Evolutionary conservation across 2,329 filamentous ascomycete genomes (phyloP).

Genomic region (Purpureocillium takamizusanense): DNA sequence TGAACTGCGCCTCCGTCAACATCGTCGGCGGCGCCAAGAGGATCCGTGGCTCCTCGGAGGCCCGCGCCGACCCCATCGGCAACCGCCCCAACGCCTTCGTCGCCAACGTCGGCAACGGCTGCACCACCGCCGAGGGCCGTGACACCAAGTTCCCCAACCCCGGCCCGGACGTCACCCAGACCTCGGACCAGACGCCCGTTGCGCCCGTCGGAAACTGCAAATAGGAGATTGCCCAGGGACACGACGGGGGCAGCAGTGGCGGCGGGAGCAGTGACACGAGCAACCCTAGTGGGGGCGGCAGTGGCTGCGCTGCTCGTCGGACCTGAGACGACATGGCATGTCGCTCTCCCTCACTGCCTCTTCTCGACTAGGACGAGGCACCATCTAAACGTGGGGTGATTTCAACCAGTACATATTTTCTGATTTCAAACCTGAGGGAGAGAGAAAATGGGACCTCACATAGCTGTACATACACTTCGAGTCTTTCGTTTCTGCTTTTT

Average conservation of each 20-base stretch:
- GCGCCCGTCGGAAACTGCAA: conserved; percentile 25
- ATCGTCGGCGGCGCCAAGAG: conserved; percentile 36
- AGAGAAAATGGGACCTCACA: neutral
- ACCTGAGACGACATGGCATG: too few species aligned
- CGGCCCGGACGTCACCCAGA: conserved; percentile 42
- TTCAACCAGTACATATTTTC: neutral
- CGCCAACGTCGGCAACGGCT: conserved; percentile 56
- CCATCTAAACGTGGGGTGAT: too few species aligned
- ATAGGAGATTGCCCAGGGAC: conserved; percentile 7
- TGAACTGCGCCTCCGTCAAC: conserved; percentile 69
- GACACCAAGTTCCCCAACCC: conserved; percentile 59
- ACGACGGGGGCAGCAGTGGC: too few species aligned
- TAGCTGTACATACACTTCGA: neutral
- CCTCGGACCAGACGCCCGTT: conserved; percentile 21
- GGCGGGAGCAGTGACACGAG: too few species aligned
- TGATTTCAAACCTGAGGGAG: too few species aligned
- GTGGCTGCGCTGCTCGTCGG: too few species aligned
- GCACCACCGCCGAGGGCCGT: conserved; percentile 45
- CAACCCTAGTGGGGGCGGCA: too few species aligned
- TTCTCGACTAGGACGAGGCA: neutral
- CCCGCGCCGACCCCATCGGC: conserved; percentile 29
- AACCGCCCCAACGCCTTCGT: conserved; percentile 60
- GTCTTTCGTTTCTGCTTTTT: neutral
- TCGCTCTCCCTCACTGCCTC: too few species aligned
- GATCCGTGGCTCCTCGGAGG: conserved; percentile 14